Conservation (phyloP, 768 basidiomycete species). For the Naganishia vaughanmartiniae region DNA sequence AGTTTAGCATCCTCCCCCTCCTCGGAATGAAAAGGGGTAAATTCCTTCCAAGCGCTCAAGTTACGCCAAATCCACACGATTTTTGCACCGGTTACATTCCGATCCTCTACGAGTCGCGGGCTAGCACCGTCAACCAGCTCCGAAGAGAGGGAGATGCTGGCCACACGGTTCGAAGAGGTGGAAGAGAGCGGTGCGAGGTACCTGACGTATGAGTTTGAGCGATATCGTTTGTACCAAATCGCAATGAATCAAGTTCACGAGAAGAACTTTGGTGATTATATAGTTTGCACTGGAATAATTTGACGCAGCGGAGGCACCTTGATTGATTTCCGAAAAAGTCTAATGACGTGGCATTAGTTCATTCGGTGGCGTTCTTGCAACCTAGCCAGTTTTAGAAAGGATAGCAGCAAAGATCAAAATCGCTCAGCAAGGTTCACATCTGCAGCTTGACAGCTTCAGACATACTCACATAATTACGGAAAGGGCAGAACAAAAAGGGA, state of each 20-base stretch:
- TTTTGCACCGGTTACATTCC: neutral
- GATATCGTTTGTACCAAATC: slow-evolving; percentile 38
- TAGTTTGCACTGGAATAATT: neutral
- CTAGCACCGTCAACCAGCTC: slow-evolving; percentile 20
- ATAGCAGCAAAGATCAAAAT: too few relatives aligned
- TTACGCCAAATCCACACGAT: slow-evolving; percentile 4
- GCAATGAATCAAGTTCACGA: too few relatives aligned
- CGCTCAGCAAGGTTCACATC: too few relatives aligned
- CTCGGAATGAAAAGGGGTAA: neutral
- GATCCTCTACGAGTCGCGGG: slow-evolving; percentile 2
- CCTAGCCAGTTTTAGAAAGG: too few relatives aligned
- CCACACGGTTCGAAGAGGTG: neutral
- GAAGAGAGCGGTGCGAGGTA: slow-evolving; percentile 38
- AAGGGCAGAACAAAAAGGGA: too few relatives aligned
- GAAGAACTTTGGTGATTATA: neutral
- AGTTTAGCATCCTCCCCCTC: slow-evolving; percentile 33
- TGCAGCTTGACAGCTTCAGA: too few relatives aligned
- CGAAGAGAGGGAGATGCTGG: slow-evolving; percentile 10
- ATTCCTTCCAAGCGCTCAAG: slow-evolving; percentile 23
- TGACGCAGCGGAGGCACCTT: neutral
- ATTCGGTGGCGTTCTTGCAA: neutral
- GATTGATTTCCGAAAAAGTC: neutral
- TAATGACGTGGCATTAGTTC: neutral
- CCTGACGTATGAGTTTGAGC: slow-evolving; percentile 49
- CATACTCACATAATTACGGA: too few relatives aligned